Evolutionary conservation across 768 basidiomycete genomes (phyloP).

Genomic region (Mycena vulgaris): DNA sequence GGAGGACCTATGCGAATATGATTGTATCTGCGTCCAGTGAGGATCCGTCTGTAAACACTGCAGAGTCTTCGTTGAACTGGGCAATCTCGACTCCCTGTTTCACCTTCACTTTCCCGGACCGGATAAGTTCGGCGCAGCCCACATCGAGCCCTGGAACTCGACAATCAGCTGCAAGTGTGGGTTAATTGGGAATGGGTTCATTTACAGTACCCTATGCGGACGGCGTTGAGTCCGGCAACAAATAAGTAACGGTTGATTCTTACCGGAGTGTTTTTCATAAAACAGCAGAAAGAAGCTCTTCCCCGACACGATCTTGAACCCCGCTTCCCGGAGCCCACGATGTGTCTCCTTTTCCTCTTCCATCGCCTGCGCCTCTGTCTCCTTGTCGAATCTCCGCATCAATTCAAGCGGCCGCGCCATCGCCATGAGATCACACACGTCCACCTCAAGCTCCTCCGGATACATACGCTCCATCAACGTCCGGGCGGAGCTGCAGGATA

Average conservation of each 20-base stretch:
- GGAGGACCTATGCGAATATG: constrained; percentile 56
- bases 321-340: constrained; percentile 27
- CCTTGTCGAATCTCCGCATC: constrained; percentile 24
- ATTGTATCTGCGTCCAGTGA: constrained; percentile 60
- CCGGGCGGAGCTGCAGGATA: constrained; percentile 25
- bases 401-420: constrained; percentile 28
- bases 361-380: constrained; percentile 17
- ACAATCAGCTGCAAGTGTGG: not conserved
- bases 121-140: constrained; percentile 67
- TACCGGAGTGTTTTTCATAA: constrained; percentile 29
- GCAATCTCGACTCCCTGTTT: constrained; percentile 66
- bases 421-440: constrained; percentile 43
- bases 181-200: too few species aligned
- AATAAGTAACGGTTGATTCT: not conserved
- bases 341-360: constrained; percentile 25
- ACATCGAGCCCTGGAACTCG: constrained; percentile 54
- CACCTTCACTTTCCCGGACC: constrained; percentile 67
- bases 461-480: constrained; percentile 25
- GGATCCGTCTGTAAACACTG: constrained; percentile 58
- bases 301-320: constrained; percentile 14
- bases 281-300: constrained; percentile 11
- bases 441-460: constrained; percentile 41
- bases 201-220: constrained; percentile 30
- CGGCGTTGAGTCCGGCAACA: not conserved
- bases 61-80: constrained; percentile 48